Conservation (phyloP, 176 grass and related monocot species). For the Carex myosuroides region DNA sequence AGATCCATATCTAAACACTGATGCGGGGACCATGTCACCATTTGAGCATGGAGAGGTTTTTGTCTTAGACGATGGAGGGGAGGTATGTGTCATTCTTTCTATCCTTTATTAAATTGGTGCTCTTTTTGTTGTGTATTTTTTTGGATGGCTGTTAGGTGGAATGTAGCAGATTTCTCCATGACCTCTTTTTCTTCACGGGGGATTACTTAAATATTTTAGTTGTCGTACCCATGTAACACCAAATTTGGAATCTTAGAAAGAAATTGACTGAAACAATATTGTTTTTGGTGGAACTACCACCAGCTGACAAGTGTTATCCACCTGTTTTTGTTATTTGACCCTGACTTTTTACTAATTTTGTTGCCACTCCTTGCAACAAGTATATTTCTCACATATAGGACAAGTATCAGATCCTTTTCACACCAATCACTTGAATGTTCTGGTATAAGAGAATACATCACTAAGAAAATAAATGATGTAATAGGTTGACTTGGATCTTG, state of each 20-base stretch:
- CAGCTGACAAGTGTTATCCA: neutral
- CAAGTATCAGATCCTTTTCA: neutral
- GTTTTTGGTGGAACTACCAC: neutral
- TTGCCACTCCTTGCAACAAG: neutral
- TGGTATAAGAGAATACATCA: too few species aligned
- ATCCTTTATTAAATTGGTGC: neutral
- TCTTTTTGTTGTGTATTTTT: neutral
- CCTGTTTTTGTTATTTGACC: neutral
- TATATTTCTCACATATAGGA: neutral
- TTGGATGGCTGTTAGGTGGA: neutral
- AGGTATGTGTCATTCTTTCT: slow-evolving; percentile 19
- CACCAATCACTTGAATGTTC: neutral
- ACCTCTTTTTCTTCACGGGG: neutral
- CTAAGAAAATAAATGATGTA: neutral
- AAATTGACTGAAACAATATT: slow-evolving; percentile 9
- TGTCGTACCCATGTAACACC: neutral
- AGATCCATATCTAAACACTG: slow-evolving; percentile 43
- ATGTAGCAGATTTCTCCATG: neutral
- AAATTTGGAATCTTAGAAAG: neutral
- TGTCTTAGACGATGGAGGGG: slow-evolving; percentile 38
- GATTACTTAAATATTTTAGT: neutral
- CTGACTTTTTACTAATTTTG: neutral
- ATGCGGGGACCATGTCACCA: slow-evolving; percentile 38
- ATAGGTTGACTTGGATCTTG: slow-evolving; percentile 48
- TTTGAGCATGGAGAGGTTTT: slow-evolving; percentile 41